Base-by-base conservation (phyloP, 2,329 filamentous ascomycete species). In the Cladosporium halotolerans region DNA sequence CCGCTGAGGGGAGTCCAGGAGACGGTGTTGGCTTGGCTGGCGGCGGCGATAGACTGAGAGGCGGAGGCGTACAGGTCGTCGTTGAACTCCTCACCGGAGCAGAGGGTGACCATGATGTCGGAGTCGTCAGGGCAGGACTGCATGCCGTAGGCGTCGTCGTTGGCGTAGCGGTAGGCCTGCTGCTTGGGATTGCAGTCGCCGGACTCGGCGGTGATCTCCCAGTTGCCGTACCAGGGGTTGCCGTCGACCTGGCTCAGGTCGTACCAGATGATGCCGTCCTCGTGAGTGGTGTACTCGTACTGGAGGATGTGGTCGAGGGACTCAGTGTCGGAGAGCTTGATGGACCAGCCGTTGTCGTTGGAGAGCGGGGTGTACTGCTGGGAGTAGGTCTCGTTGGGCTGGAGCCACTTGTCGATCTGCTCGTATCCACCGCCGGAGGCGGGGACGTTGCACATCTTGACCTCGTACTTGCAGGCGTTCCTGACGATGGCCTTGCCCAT, bases 111-210 rank as follows among this genome's bases (percentile, higher is more conserved):
- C 23, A 64, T 70, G 61, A 70, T 67, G 56, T 57, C 58, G 36
- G 64, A 55, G 48, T 63, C 60, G 18, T 60, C 53, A 16, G 57
- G 43, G 61, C 67, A 69, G n/a, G 62, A 59, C 60, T 71, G 68
- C 68, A 69, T 69, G 52, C 68, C 68, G 45, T 68, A 66, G 53
- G 66, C 66, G 54, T 71, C 68, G 55, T 71, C 68, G 53, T 67
- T 70, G 32, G 67, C 59, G 60, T 69, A 70, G 43, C 63, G 63
- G 62, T 71, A 71, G 51, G 68, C 67, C 40, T 61, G 57, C 56
- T 70, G 66, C 58, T 64, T 65, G 33, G 66, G 66, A 19, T 45
- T 47, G 60, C 63, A 64, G 40, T 49, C 54, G 34, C 52, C 36
- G 42, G 57, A 51, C 50, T 60, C 57, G 46, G 65, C 58, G 36